Base-by-base conservation (phyloP, 2,329 filamentous ascomycete species). In the Colletotrichum limetticola region DNA sequence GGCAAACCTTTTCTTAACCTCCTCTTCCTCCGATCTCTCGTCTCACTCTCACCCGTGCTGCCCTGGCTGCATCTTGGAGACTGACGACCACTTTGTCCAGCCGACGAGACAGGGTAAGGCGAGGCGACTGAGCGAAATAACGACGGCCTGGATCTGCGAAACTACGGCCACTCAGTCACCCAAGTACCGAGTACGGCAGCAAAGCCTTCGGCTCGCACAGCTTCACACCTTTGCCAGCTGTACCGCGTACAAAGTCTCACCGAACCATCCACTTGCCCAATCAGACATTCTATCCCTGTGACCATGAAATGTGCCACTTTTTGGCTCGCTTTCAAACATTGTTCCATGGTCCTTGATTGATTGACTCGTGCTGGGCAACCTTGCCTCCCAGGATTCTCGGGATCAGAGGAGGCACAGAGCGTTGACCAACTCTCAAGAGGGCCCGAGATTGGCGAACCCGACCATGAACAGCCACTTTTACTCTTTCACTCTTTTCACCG, bases 81-180 rank as follows among this genome's bases (percentile, higher is more conserved):
- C 66, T 49, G 60, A 12, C 53, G 8, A 46, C 53, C 52, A 24
- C n/a, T 53, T 24, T 53, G 19, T 35, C 63, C 57, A 52, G 35
- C 22, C 35, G 49, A 37, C 22, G 24, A 61, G 52, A 58, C 19
- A 53, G 19, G 61, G 42, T 53, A 69, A 58, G 66, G 59, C 28
- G 24, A 70, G 42, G 42, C 26, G 56, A 71, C 46, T 65, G 70
- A 72, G 70, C 70, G 70, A 72, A 72, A 70, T 65, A 70, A 70
- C 60, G 70, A 72, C 70, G 14, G 28, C 52, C 59, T 56, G 37
- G 70, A 72, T 69, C 70, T 72, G 59, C 70, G 65, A 69, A 30
- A 52, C 24, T 22, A 49, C 42, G 19, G 19, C 19, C 19, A 32
- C 46, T 26, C 46, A 24, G 26, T 72, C 59, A 26, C 32, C 24